Percentiles rank a stretch among this genome's conserved stretches.
These are phyloP conservation scores for Clonostachys chloroleuca DNA, from an alignment of 2,329 filamentous ascomycete species.

Conservation along the genomic window DNA sequence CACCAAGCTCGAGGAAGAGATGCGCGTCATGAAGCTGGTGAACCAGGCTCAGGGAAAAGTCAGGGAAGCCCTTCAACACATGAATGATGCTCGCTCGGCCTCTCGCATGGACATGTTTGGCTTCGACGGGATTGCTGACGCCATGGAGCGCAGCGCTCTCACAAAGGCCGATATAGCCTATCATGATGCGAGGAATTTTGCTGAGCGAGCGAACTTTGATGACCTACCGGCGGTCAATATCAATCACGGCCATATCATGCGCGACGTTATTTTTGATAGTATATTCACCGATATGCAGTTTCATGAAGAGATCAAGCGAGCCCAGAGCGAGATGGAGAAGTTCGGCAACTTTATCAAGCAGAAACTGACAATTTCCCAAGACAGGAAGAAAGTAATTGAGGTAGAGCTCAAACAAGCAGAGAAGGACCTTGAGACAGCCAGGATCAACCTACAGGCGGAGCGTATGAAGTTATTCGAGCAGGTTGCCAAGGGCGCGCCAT, in stretches of 20 bases:
- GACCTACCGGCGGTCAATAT: conserved; percentile 34
- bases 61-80: conserved; percentile 18
- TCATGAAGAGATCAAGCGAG: conserved; percentile 44
- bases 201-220: conserved; percentile 1
- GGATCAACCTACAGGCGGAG: conserved; percentile 34
- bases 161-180: conserved; percentile 28
- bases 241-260: conserved; percentile 37
- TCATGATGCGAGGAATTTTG: not conserved
- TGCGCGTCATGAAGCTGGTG: conserved; percentile 32
- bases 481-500: not conserved
- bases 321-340: conserved; percentile 25
- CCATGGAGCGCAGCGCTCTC: not conserved
- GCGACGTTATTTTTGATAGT: conserved; percentile 51
- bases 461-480: conserved; percentile 28
- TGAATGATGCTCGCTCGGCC: conserved; percentile 33
- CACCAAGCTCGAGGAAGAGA: conserved; percentile 28
- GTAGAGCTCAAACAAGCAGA: conserved; percentile 21
- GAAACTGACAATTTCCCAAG: conserved; percentile 22
- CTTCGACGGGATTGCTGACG: not conserved
- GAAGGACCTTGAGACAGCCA: conserved; percentile 21
- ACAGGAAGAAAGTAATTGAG: conserved; percentile 17
- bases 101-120: conserved; percentile 44
- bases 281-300: conserved; percentile 47
- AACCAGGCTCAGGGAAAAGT: conserved; percentile 29
- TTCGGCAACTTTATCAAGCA: conserved; percentile 21